Conservation (phyloP, 352 stramenopile genomes). For the Globisporangium apiculatum region DNA sequence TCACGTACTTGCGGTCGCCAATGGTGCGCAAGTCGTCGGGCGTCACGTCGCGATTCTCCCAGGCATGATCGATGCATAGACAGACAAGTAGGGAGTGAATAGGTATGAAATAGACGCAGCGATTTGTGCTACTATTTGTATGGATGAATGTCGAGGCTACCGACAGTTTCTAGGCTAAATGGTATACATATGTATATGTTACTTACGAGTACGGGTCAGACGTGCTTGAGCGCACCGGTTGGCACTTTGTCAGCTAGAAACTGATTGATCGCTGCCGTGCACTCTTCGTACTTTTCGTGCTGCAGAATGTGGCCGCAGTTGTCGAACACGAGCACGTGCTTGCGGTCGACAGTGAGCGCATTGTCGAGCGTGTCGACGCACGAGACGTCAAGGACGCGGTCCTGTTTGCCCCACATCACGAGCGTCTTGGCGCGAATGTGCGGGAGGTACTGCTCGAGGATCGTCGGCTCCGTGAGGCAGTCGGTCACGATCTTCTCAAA, state of each 20-base stretch:
- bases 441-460: conserved; percentile 57
- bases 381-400: conserved; percentile 62
- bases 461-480: conserved; percentile 38
- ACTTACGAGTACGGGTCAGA: neutral
- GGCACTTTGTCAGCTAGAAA: conserved; percentile 27
- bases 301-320: conserved; percentile 67
- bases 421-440: conserved; percentile 46
- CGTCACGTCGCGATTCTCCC: no score
- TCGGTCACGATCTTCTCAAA: conserved; percentile 56
- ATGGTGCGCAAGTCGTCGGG: conserved; percentile 12
- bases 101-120: no score
- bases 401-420: conserved; percentile 69
- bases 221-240: neutral
- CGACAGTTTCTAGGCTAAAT: no score
- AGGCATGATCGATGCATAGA: no score
- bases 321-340: conserved; percentile 43
- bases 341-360: conserved; percentile 27
- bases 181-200: neutral
- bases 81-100: no score
- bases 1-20: conserved; percentile 55
- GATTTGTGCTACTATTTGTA: no score
- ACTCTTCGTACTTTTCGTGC: conserved; percentile 52
- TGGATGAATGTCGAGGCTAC: no score
- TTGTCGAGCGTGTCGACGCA: conserved; percentile 51
- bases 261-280: conserved; percentile 54